Base-by-base conservation (phyloP, 2,329 filamentous ascomycete genomes). In the Ambrosiella xylebori region DNA sequence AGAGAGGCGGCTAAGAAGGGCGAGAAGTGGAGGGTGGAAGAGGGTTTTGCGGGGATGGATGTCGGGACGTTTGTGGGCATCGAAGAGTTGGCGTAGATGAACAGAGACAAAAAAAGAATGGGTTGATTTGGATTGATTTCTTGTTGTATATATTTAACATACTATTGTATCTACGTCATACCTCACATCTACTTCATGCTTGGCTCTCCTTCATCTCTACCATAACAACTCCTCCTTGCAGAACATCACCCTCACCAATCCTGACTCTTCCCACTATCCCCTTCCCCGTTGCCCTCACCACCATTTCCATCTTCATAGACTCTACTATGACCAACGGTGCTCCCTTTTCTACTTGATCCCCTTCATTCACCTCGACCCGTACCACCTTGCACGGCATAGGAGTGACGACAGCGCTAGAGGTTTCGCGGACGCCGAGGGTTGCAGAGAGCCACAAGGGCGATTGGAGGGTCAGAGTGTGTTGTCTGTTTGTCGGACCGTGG, bases 301-400 rank as follows among this genome's bases (percentile, higher is more conserved):
- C 83, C 1, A 86, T 90, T 68, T 90, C 86, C 86, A 90, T 90
- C 75, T 90, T 90, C 86, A 90, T 90, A 60, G 85, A 89, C 70
- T 90, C 86, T 65, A 90, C 89, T 1, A 97, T 89, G 11, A 97
- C 87, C 59, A 98, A 73, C 6, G 88, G 82, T 59, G 91, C 82
- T 51, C 91, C 90, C 72, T 91, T 94, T 67, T 82, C 82, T 13
- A 98, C 93, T 52, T 71, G 71, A 62, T 95, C 81, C 0, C 93
- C 93, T 64, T 88, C 88, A 36, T 77, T 72, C 0, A 96, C 88
- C 69, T 95, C 87, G 53, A 96, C 93, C 63, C 88, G 82, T 61
- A 98, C 72, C 35, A 98, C 85, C 73, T 97, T 97, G 72, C 93
- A 97, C 1, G 93, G 93, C 93, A 98, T 98, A 0, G 93, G 93